phyloP scores from a whole-genome alignment of 106 monocot species.

The Posidonia australis region DNA sequence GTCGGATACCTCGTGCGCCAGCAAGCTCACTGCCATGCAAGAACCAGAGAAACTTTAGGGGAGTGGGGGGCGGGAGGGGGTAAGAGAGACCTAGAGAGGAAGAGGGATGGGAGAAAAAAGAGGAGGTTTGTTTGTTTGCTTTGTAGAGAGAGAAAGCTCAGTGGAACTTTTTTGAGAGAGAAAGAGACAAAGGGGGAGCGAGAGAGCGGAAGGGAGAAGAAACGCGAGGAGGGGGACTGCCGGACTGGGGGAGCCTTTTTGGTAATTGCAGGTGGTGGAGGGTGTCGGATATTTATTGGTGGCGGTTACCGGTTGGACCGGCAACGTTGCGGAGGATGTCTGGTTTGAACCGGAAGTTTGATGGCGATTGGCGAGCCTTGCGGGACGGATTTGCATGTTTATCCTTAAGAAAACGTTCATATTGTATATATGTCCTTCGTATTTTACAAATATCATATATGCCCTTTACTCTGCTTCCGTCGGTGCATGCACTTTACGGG shows the following conservation, averaged over 20 bases:
- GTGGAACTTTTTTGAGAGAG: background rate
- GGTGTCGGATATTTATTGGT: background rate
- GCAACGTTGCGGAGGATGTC: background rate
- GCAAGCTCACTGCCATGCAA: constrained; percentile 66
- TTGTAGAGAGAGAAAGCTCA: background rate
- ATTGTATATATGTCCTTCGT: too few species aligned
- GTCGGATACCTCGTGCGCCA: constrained; percentile 55
- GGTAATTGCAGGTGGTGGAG: background rate
- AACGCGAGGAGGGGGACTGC: background rate
- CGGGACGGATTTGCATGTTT: too few species aligned
- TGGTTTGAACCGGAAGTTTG: too few species aligned
- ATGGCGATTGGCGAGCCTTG: too few species aligned
- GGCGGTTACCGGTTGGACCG: constrained; percentile 6
- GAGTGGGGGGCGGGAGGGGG: background rate
- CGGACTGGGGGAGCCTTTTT: too few species aligned
- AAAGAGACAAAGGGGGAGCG: constrained; percentile 7
- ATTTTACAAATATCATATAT: too few species aligned
- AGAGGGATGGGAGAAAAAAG: background rate
- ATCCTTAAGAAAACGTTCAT: too few species aligned
- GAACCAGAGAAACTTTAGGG: background rate
- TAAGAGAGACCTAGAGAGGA: too few species aligned
- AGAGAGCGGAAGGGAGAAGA: background rate
- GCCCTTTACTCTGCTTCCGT: too few species aligned
- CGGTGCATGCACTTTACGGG: too few species aligned
- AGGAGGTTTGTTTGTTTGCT: too few species aligned